Evolutionary conservation across 306 rosid species (phyloP).

Genomic region (Trichosanthes truncata): DNA sequence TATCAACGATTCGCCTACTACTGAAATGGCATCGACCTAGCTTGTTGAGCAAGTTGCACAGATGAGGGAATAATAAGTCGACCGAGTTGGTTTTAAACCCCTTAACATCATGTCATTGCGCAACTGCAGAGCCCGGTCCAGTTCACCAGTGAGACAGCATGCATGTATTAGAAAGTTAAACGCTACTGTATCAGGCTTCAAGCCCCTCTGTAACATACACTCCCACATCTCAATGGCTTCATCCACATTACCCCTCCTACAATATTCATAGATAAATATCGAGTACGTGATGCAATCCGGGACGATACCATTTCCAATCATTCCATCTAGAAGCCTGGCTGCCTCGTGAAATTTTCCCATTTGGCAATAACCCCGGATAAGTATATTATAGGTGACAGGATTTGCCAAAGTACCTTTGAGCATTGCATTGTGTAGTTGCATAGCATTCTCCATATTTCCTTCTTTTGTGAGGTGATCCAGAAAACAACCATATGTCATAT

Average conservation of each 20-base stretch:
- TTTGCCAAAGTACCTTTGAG: slow-evolving; percentile 52
- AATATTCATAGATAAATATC: slow-evolving; percentile 64
- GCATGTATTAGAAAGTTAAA: slow-evolving; percentile 71
- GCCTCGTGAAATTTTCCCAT: slow-evolving; percentile 70
- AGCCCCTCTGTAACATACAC: slow-evolving; percentile 62
- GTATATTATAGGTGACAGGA: slow-evolving; percentile 68
- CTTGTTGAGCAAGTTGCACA: slow-evolving; percentile 21
- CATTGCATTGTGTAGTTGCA: slow-evolving; percentile 63
- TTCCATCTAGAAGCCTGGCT: slow-evolving; percentile 44
- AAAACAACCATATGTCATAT: slow-evolving; percentile 69
- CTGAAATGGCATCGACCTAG: neutral
- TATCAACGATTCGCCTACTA: neutral
- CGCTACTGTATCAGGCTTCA: slow-evolving; percentile 67
- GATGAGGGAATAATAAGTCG: slow-evolving; percentile 22
- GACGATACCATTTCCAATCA: slow-evolving; percentile 50
- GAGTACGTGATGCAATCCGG: slow-evolving; percentile 87
- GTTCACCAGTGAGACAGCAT: slow-evolving; percentile 71
- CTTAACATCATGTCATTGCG: slow-evolving; percentile 73
- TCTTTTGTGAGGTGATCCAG: slow-evolving; percentile 56
- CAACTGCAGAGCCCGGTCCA: slow-evolving; percentile 58
- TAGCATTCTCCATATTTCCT: slow-evolving; percentile 72
- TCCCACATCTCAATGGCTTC: slow-evolving; percentile 70
- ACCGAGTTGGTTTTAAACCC: slow-evolving; percentile 47
- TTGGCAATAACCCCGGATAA: slow-evolving; percentile 76
- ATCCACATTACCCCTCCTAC: slow-evolving; percentile 53